Evolutionary conservation across 2,329 filamentous ascomycete genomes (phyloP).

Genomic region (Penicillium hordei): DNA sequence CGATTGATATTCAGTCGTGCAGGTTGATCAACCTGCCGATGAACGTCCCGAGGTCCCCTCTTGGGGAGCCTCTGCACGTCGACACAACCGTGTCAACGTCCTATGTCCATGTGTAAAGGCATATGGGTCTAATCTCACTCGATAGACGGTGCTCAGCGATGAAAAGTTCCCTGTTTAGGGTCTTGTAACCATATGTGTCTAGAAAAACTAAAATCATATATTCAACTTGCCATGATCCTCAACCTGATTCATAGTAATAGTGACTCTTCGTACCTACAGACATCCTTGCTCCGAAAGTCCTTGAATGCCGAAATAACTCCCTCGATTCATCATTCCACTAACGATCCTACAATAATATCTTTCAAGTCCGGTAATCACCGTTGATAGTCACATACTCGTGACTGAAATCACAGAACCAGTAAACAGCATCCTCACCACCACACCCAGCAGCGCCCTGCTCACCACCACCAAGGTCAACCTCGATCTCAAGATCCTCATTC

Average conservation of each 20-base stretch:
- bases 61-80: background rate
- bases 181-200: slow-evolving; percentile 40
- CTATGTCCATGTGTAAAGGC: slow-evolving; percentile 7
- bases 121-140: slow-evolving; percentile 5
- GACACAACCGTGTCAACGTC: background rate
- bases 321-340: background rate
- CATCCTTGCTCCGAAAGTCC: background rate
- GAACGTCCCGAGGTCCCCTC: background rate
- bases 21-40: slow-evolving; percentile 3
- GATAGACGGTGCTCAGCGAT: slow-evolving; percentile 24
- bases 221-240: slow-evolving; percentile 17
- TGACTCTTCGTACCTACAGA: background rate
- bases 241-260: background rate
- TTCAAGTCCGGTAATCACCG: slow-evolving; percentile 63
- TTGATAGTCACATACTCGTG: slow-evolving; percentile 71
- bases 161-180: slow-evolving; percentile 27
- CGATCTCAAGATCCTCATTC: slow-evolving; percentile 62
- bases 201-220: slow-evolving; percentile 29
- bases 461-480: slow-evolving; percentile 58
- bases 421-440: slow-evolving; percentile 55
- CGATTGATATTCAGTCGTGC: slow-evolving; percentile 2
- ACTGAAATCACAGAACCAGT: slow-evolving; percentile 68
- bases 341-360: background rate
- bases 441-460: slow-evolving; percentile 40
- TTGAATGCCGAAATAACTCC: background rate